phyloP scores from a whole-genome alignment of 371 early-diverging fungal genomes.

The Actinomortierella ambigua region DNA sequence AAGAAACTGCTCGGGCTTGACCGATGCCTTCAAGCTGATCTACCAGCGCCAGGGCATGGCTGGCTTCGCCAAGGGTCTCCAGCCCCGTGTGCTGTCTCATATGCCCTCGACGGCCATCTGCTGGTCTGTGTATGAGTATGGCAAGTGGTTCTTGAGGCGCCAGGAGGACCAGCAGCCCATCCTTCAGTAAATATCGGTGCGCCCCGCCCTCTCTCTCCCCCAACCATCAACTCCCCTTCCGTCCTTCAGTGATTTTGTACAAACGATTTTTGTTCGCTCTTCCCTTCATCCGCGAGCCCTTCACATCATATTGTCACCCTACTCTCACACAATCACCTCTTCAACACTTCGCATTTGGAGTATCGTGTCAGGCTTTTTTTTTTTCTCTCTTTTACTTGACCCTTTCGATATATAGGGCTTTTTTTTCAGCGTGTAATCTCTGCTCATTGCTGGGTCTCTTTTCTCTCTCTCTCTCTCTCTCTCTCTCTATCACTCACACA shows the following conservation, averaged over 20 bases:
- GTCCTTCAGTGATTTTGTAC: too few relatives aligned
- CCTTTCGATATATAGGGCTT: too few relatives aligned
- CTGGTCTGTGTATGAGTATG: slow-evolving; percentile 93
- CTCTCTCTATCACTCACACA: background rate
- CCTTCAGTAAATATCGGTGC: slow-evolving; percentile 5
- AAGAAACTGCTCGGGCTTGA: slow-evolving; percentile 71
- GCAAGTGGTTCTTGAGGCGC: slow-evolving; percentile 71
- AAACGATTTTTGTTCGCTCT: too few relatives aligned
- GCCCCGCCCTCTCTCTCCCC: background rate
- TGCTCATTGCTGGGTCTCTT: too few relatives aligned
- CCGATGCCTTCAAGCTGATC: slow-evolving; percentile 76
- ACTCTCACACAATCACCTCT: too few relatives aligned
- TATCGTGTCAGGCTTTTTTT: background rate
- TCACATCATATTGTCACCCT: too few relatives aligned
- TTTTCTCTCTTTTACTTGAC: background rate
- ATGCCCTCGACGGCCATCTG: slow-evolving; percentile 94
- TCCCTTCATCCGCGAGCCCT: too few relatives aligned
- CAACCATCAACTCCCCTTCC: slow-evolving; percentile 3
- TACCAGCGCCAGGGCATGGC: slow-evolving; percentile 71
- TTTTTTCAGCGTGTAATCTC: too few relatives aligned
- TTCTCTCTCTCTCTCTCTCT: background rate
- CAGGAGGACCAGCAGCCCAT: slow-evolving; percentile 40
- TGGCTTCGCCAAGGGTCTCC: slow-evolving; percentile 86
- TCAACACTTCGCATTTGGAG: slow-evolving; percentile 9
- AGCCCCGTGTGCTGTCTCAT: slow-evolving; percentile 84